Evolutionary conservation across 371 early-diverging fungal genomes (phyloP).

Genomic region (Lichtheimia hyalospora): DNA sequence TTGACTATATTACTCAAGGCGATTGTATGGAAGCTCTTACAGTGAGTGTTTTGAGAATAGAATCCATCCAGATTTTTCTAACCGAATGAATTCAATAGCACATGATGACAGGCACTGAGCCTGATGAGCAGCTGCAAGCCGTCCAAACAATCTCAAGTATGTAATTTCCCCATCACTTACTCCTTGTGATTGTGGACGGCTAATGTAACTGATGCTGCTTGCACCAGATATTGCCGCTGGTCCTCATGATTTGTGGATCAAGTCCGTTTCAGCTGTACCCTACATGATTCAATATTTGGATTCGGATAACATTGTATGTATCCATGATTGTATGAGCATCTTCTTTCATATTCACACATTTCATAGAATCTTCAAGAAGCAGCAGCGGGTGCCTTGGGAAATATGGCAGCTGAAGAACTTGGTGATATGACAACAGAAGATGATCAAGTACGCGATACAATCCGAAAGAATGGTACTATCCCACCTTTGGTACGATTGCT

Average conservation of each 20-base stretch:
- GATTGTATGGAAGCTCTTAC: conserved; percentile 46
- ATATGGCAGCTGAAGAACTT: conserved; percentile 75
- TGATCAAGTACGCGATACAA: conserved; percentile 52
- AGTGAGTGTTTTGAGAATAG: conserved; percentile 21
- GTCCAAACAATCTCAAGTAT: conserved; percentile 70
- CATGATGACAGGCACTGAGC: conserved; percentile 38
- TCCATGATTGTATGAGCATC: background rate
- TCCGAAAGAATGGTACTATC: conserved; percentile 62
- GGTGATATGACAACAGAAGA: conserved; percentile 75
- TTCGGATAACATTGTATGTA: conserved; percentile 49
- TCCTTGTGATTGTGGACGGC: no score
- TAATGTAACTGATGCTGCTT: no score
- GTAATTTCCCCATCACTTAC: conserved; percentile 1
- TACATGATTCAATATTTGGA: conserved; percentile 57
- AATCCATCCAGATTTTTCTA: no score
- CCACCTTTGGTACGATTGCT: conserved; percentile 57
- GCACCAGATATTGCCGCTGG: conserved; percentile 64
- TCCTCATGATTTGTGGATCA: conserved; percentile 56
- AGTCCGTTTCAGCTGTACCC: conserved; percentile 57
- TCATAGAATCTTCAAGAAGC: conserved; percentile 32
- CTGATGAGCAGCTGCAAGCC: conserved; percentile 66
- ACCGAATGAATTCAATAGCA: conserved; percentile 8
- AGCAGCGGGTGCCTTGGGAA: conserved; percentile 59
- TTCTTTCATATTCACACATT: background rate
- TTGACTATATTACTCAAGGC: conserved; percentile 44